Evolutionary conservation across 192 early-diverging fungal species (phyloP).

Genomic region (Rhizophagus prolifer): DNA sequence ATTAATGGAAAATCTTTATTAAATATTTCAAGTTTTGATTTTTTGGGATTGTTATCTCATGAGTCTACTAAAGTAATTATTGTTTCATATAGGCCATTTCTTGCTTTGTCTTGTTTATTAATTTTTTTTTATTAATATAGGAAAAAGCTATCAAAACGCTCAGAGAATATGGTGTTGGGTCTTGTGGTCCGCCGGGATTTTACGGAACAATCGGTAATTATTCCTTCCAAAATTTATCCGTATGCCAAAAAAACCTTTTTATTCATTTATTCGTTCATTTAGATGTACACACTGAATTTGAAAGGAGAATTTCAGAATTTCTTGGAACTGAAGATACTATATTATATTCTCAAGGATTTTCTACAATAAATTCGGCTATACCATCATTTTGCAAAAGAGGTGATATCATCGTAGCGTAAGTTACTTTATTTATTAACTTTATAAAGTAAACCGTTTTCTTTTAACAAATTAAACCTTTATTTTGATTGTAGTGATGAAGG

Average conservation of each 20-base stretch:
- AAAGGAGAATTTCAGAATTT: constrained; percentile 81
- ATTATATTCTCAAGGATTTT: constrained; percentile 94
- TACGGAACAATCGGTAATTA: constrained; percentile 75
- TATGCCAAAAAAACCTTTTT: neutral
- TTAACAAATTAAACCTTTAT: constrained; percentile 9
- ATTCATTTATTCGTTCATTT: constrained; percentile 17
- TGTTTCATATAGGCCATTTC: neutral
- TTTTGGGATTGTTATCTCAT: constrained; percentile 75
- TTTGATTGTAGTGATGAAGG: constrained; percentile 73
- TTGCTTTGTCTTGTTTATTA: neutral
- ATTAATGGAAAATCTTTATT: constrained; percentile 59
- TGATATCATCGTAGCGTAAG: constrained; percentile 86
- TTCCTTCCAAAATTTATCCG: neutral
- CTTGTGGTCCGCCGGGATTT: constrained; percentile 94
- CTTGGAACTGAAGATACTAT: constrained; percentile 83
- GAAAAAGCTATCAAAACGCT: constrained; percentile 83
- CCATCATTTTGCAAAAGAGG: constrained; percentile 96
- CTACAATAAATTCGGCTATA: constrained; percentile 88
- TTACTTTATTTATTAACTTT: constrained; percentile 18
- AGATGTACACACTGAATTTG: constrained; percentile 95
- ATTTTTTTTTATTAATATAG: constrained; percentile 27
- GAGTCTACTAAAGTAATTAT: constrained; percentile 61
- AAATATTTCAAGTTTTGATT: constrained; percentile 89
- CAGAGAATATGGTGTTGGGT: constrained; percentile 51
- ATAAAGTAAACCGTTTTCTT: constrained; percentile 4